Evolutionary conservation across 2,329 filamentous ascomycete species (phyloP), one percentile per base, ranked within the genome.

Genomic region (Bipolaris victoriae): DNA sequence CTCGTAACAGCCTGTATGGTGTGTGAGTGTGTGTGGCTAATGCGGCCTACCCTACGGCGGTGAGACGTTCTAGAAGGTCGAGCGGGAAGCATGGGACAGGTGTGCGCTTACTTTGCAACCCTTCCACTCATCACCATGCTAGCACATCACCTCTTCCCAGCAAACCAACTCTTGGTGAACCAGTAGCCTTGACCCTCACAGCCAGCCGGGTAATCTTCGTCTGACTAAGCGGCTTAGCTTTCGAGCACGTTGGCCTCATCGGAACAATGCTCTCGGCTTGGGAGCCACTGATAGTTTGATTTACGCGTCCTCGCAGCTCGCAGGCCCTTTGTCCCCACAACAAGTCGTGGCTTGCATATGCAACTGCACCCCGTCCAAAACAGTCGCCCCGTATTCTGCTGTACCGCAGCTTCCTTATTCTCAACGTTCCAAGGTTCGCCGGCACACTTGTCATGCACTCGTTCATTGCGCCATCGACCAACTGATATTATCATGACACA

Each of bases 1-100:
- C 47, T 44, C 31, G 53, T 47, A 56, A 40, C 53, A 36, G 40
- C 29, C 29, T 31, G 10, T 31, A 31, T 31, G 29, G 29, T 13
- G 26, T 29, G 4, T 31, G 29, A 11, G 29, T 31, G 29, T 52
- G 37, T 41, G 36, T 35, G 47, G 43, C 48, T 56, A 56, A 56
- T 36, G 53, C 54, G 18, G 24, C 22, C 33, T 52, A n/a, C 49
- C 31, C 24, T 56, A n/a, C 53, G 50, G 54, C 54, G 54, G 54
- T 57, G 54, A 57, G 54, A 48, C 54, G 54, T 57, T 57, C 54
- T 43, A 53, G 54, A 56, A 56, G 49, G 53, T 52, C 33, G 47
- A 55, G 41, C 53, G 53, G 53, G 26, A 56, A 35, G 33, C 46
- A 31, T 26, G 41, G 33, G 36, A 41, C 37, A 44, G 29, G 7